Base-by-base conservation (phyloP, 352 stramenopile species). In the Peronospora tabacina region DNA sequence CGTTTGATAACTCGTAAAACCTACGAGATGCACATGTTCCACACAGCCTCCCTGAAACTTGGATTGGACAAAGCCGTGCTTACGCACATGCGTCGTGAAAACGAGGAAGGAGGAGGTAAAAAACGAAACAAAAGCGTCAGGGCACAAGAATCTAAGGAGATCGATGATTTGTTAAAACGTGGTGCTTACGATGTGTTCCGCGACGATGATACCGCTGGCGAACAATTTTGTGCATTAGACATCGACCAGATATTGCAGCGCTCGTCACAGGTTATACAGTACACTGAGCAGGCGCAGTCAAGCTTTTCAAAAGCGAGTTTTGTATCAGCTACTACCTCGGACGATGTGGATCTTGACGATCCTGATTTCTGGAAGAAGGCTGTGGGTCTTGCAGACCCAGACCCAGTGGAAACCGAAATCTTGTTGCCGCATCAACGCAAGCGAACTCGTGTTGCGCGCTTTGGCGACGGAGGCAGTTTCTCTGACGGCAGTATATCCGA, bases 351-450 rank as follows among this genome's bases (percentile, higher is more conserved):
- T 62, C 85, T 99, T 13, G 90, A 98, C 50, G 97, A 99, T 64
- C 97, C 97, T 1, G 77, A 98, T 46, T 99, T 99, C 52, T 99
- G 97, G 97, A 97, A 98, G 52, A 99, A 99, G 66, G 95, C 98
- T 0, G 86, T 96, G 6, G 89, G 89, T 5, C 42, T 95, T 11
- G 72, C 61, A 2, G 83, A 94, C 6, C 79, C 83, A 2, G 83
- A 94, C 7, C 68, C 67, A 6, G 40, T 63, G 3, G 82, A 88
- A 52, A 44, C 66, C 0, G 64, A 75, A 29, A 75, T 79, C 11
- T 68, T 82, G 13, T 56, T 94, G 5, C 82, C 81, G 6, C 65
- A 88, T 38, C 83, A 94, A 46, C 83, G 83, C 9, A 94, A 89
- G 42, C 79, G 83, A 35, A 94, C 83, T n/a, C 75, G 83, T 24